Percentiles rank a stretch among this genome's conserved stretches.
These are phyloP conservation scores for Angophora floribunda DNA, from an alignment of 345 rosid genomes.

Conservation along the genomic window DNA sequence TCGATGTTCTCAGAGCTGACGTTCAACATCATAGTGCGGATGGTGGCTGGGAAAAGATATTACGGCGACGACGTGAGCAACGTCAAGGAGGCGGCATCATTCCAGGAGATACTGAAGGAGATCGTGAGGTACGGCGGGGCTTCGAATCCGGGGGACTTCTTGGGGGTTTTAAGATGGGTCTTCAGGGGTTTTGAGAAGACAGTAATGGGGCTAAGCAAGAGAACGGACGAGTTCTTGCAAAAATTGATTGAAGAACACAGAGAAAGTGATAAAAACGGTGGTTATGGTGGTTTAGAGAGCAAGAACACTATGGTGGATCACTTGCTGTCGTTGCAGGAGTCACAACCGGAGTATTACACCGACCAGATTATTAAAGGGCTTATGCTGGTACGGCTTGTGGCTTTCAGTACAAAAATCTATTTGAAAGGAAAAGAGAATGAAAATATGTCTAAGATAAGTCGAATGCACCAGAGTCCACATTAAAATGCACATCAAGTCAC, in stretches of 20 bases:
- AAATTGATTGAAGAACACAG: constrained; percentile 17
- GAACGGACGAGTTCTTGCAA: constrained; percentile 20
- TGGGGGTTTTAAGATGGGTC: constrained; percentile 24
- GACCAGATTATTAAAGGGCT: constrained; percentile 47
- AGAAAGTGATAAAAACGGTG: too few species aligned
- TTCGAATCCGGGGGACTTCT: constrained; percentile 22
- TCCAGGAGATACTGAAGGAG: constrained; percentile 11
- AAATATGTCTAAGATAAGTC: too few species aligned
- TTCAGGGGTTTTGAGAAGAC: neutral
- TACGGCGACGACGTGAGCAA: constrained; percentile 10
- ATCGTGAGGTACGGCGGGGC: constrained; percentile 6
- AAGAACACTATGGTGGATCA: constrained; percentile 30
- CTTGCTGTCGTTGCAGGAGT: constrained; percentile 21
- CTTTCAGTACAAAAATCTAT: too few species aligned
- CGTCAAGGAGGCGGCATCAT: constrained; percentile 10
- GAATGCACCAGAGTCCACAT: too few species aligned
- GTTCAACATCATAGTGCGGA: constrained; percentile 1
- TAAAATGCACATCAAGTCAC: too few species aligned
- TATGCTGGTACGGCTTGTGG: constrained; percentile 10
- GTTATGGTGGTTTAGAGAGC: neutral
- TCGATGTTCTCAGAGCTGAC: constrained; percentile 4
- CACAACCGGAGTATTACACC: constrained; percentile 29
- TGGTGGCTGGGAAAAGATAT: neutral
- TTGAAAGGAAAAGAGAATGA: too few species aligned
- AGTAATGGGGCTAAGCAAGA: constrained; percentile 6